phyloP scores from a whole-genome alignment of 2,329 filamentous ascomycete genomes.

The Alternaria postmessia region DNA sequence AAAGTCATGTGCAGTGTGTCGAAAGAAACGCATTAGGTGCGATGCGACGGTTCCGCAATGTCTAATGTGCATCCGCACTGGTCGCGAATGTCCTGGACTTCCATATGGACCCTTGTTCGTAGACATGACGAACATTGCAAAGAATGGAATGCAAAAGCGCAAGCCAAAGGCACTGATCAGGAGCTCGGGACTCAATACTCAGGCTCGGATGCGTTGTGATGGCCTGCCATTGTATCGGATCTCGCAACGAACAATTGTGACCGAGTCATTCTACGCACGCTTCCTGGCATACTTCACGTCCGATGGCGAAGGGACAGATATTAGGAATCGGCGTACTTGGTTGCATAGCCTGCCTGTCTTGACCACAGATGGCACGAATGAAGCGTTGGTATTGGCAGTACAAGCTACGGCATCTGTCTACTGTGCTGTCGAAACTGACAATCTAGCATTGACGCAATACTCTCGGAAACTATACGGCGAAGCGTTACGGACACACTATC shows the following conservation, averaged over 20 bases:
- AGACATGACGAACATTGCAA: conserved; percentile 37
- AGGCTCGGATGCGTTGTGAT: not conserved
- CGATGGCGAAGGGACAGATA: conserved; percentile 33
- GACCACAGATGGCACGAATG: conserved; percentile 33
- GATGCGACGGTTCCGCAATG: conserved; percentile 43
- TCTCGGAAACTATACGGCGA: conserved; percentile 38
- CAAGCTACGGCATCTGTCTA: conserved; percentile 41
- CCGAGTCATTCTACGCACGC: not conserved
- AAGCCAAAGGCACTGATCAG: not conserved
- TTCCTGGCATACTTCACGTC: conserved; percentile 29
- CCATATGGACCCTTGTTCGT: conserved; percentile 39
- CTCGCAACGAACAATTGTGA: conserved; percentile 16
- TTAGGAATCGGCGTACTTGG: conserved; percentile 39
- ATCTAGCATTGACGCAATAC: conserved; percentile 28
- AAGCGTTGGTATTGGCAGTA: conserved; percentile 35
- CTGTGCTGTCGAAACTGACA: conserved; percentile 32
- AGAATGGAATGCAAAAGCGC: conserved; percentile 25
- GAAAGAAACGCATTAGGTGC: conserved; percentile 45
- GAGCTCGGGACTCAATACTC: not conserved
- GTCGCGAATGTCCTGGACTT: conserved; percentile 35
- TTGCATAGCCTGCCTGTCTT: conserved; percentile 37
- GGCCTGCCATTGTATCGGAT: conserved; percentile 15
- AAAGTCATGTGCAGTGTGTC: conserved; percentile 39
- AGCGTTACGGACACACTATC: conserved; percentile 34
- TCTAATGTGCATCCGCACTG: conserved; percentile 30